A percentile compares a stretch with the other conserved stretches of the same genome.
Evolutionary conservation across 345 rosid species (phyloP).

Genomic region (Citrus medica): DNA sequence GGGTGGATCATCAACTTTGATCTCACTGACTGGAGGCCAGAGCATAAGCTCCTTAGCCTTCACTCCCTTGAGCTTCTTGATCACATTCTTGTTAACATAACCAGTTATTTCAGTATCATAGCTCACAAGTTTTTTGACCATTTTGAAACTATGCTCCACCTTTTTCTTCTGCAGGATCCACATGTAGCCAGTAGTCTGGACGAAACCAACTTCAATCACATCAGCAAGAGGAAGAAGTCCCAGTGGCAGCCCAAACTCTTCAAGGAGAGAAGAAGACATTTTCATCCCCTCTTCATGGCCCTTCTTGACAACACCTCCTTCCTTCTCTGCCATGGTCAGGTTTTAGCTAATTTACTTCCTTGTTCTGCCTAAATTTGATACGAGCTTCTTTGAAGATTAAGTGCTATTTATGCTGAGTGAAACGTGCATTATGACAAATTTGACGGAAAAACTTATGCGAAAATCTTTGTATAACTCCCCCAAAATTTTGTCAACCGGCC

Average conservation of each 20-base stretch:
- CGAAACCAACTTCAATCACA: constrained; percentile 52
- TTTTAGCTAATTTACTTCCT: background rate
- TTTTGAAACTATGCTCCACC: constrained; percentile 43
- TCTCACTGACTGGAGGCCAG: constrained; percentile 50
- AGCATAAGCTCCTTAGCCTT: constrained; percentile 55
- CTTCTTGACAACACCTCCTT: constrained; percentile 35
- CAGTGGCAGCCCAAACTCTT: constrained; percentile 47
- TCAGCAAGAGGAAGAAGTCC: constrained; percentile 57
- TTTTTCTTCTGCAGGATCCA: constrained; percentile 58
- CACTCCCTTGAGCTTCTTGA: constrained; percentile 57
- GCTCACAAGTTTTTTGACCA: constrained; percentile 50
- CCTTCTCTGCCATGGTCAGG: constrained; percentile 41
- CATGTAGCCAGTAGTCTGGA: constrained; percentile 45
- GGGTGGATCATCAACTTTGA: constrained; percentile 35
- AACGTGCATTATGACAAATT: background rate
- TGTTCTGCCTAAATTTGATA: background rate
- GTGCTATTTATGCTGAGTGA: constrained; percentile 21
- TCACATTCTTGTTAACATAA: constrained; percentile 30
- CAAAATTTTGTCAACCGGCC: background rate
- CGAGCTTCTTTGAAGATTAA: background rate
- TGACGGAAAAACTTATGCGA: background rate
- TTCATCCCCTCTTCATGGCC: constrained; percentile 44
- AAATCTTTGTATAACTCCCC: constrained; percentile 2
- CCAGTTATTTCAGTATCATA: constrained; percentile 40
- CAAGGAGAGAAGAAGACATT: constrained; percentile 34